Percentiles rank a stretch among this genome's conserved stretches.
phyloP scores from a whole-genome alignment of 2,329 filamentous ascomycete genomes.

The Claviceps sp. region DNA sequence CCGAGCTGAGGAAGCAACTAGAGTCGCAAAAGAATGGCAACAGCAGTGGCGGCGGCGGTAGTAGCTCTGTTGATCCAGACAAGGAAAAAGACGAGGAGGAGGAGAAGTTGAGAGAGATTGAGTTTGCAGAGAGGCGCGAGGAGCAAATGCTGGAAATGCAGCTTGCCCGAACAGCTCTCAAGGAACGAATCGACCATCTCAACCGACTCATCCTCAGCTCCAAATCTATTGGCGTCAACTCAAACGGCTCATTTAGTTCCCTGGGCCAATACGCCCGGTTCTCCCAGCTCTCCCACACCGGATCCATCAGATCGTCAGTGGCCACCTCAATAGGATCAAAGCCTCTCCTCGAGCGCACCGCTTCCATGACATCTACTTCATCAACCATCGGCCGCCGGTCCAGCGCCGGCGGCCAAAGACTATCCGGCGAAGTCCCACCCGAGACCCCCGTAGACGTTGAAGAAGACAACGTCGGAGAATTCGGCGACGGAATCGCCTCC shows the following conservation, averaged over 20 bases:
- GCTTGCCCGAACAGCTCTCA: constrained; percentile 83
- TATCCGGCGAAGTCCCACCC: constrained; percentile 27
- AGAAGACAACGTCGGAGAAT: constrained; percentile 63
- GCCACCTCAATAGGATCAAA: constrained; percentile 44
- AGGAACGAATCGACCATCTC: constrained; percentile 93
- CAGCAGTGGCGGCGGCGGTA: constrained; percentile 40
- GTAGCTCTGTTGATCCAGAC: constrained; percentile 30
- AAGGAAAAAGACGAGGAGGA: constrained; percentile 52
- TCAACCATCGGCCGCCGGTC: constrained; percentile 46
- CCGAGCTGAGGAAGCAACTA: constrained; percentile 65
- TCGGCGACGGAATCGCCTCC: constrained; percentile 74
- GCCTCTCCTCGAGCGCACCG: constrained; percentile 46
- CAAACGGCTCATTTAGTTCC: constrained; percentile 55
- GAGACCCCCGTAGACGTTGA: constrained; percentile 37
- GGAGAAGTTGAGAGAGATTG: constrained; percentile 60
- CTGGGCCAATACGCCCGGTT: constrained; percentile 49
- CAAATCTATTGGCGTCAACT: constrained; percentile 89
- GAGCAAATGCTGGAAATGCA: constrained; percentile 99
- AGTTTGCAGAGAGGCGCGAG: constrained; percentile 77
- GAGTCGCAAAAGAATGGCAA: constrained; percentile 65
- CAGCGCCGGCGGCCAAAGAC: constrained; percentile 24
- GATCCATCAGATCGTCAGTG: constrained; percentile 55
- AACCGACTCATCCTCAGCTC: constrained; percentile 92
- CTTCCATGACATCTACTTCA: constrained; percentile 52
- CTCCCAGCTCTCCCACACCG: constrained; percentile 41